Evolutionary conservation across 441 rosid species (phyloP).

Genomic region (Pelargonium australe): DNA sequence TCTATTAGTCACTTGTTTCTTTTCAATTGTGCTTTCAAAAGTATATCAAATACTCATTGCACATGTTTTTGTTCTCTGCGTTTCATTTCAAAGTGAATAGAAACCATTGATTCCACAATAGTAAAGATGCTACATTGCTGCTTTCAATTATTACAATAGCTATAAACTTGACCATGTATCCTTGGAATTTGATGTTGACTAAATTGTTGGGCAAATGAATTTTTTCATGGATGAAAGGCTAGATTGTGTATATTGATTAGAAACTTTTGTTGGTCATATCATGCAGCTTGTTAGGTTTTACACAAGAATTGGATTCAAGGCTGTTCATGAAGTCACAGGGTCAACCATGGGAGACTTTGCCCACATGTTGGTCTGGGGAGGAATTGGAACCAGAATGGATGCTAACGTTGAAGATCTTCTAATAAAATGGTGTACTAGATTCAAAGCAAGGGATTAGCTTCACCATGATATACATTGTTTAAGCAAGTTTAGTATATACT

Average conservation of each 20-base stretch:
- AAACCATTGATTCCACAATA: too few species aligned
- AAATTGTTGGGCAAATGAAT: too few species aligned
- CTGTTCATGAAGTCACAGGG: constrained; percentile 68
- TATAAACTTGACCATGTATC: too few species aligned
- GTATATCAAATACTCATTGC: too few species aligned
- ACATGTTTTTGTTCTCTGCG: too few species aligned
- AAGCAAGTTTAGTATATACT: background rate
- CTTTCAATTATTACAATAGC: too few species aligned
- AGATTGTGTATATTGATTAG: background rate
- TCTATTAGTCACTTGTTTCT: too few species aligned
- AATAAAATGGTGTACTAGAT: constrained; percentile 59
- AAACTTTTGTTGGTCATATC: constrained; percentile 4
- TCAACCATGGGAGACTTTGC: constrained; percentile 62
- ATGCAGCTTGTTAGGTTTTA: constrained; percentile 77
- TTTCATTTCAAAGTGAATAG: too few species aligned
- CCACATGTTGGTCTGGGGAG: constrained; percentile 91
- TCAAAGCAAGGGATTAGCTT: constrained; percentile 30
- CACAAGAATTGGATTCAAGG: constrained; percentile 60
- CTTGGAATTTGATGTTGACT: too few species aligned
- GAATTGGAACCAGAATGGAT: constrained; percentile 89
- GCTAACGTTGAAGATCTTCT: constrained; percentile 60
- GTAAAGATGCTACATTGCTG: too few species aligned
- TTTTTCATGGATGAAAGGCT: too few species aligned
- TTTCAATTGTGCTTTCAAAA: too few species aligned
- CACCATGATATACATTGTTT: constrained; percentile 4